Evolutionary conservation across 2,329 filamentous ascomycete species (phyloP).

Genomic region (Knoxdaviesia capensis): DNA sequence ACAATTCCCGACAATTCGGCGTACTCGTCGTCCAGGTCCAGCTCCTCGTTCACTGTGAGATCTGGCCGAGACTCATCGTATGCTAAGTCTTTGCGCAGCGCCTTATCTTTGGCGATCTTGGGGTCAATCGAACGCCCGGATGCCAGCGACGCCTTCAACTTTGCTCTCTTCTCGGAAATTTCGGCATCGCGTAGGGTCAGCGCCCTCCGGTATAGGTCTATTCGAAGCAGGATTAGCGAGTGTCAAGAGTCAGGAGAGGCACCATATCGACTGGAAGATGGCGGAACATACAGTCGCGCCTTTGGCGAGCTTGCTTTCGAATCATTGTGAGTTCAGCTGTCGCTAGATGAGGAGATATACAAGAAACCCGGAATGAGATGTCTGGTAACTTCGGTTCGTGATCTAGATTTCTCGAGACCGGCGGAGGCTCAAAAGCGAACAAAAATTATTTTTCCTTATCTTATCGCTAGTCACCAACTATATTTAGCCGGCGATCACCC

Average conservation of each 20-base stretch:
- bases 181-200: slow-evolving; percentile 78
- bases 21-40: slow-evolving; percentile 79
- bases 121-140: slow-evolving; percentile 73
- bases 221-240: no score
- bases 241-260: no score
- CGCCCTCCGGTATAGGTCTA: slow-evolving; percentile 68
- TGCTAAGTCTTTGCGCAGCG: slow-evolving; percentile 69
- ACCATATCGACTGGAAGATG: no score
- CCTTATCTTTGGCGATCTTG: slow-evolving; percentile 68
- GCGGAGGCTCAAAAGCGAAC: neutral
- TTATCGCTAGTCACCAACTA: no score
- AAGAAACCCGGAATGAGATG: neutral
- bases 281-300: slow-evolving; percentile 15
- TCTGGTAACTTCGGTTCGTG: neutral
- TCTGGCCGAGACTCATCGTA: slow-evolving; percentile 74
- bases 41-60: slow-evolving; percentile 42
- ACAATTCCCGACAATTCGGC: slow-evolving; percentile 75
- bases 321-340: slow-evolving; percentile 6
- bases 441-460: slow-evolving; percentile 1
- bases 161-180: slow-evolving; percentile 76
- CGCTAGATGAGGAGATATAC: neutral
- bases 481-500: no score
- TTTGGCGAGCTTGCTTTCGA: slow-evolving; percentile 19
- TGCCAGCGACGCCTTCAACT: slow-evolving; percentile 69
- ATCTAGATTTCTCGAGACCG: no score